Conservation (phyloP, 2,329 filamentous ascomycete species). For the Colletotrichum sp. region DNA sequence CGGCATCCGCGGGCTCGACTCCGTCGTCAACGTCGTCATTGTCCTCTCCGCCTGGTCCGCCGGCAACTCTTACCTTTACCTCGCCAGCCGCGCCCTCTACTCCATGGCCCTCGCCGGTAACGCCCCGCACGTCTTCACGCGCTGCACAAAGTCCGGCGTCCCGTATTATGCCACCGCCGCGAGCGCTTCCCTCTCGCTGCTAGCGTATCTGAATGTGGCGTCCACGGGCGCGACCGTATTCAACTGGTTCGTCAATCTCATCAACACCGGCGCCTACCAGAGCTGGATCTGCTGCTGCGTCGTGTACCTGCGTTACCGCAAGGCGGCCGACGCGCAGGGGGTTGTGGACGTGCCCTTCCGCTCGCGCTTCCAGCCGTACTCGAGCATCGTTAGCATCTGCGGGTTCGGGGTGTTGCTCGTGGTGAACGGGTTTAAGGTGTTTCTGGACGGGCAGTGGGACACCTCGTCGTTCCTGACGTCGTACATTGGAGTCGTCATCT, state of each 20-base stretch:
- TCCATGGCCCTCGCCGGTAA: slow-evolving; percentile 55
- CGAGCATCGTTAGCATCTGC: neutral
- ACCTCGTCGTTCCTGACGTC: slow-evolving; percentile 64
- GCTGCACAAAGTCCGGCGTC: slow-evolving; percentile 36
- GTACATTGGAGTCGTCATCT: slow-evolving; percentile 69
- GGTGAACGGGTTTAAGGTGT: slow-evolving; percentile 71
- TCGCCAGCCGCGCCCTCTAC: slow-evolving; percentile 58
- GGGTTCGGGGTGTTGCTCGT: slow-evolving; percentile 58
- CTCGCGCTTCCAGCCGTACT: neutral
- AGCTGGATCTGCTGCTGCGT: slow-evolving; percentile 59
- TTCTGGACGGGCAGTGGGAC: slow-evolving; percentile 63
- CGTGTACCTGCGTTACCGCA: slow-evolving; percentile 63
- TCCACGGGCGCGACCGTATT: slow-evolving; percentile 63
- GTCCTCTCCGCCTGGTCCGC: slow-evolving; percentile 57
- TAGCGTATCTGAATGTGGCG: slow-evolving; percentile 65
- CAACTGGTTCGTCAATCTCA: slow-evolving; percentile 63
- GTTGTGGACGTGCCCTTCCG: neutral
- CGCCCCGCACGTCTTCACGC: slow-evolving; percentile 41
- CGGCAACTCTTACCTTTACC: slow-evolving; percentile 58
- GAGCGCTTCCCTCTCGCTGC: slow-evolving; percentile 61
- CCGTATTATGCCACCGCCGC: slow-evolving; percentile 46
- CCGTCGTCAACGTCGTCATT: slow-evolving; percentile 59
- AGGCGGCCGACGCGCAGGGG: slow-evolving; percentile 32
- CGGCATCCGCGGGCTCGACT: slow-evolving; percentile 54
- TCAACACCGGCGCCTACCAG: slow-evolving; percentile 54